Evolutionary conservation across 2,329 filamentous ascomycete species (phyloP), one percentile per base, ranked within the genome.

Genomic region (Ilyonectria sp.): DNA sequence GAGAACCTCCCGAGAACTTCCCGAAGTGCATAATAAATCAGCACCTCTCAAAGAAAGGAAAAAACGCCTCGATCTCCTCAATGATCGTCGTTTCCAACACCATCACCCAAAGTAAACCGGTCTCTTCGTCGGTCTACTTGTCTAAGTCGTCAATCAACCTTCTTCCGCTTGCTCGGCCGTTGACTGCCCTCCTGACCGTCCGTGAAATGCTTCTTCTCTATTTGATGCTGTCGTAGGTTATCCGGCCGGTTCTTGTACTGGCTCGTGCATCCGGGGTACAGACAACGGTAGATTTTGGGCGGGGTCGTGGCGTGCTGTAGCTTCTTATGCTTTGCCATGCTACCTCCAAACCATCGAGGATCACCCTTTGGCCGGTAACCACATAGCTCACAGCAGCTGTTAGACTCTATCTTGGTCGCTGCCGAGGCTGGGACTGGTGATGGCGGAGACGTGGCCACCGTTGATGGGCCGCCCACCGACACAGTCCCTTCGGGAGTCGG

Each of bases 261-360:
- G 73, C 86, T 88, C 23, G 79, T 84, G 73, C 87, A 89, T 3
- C 85, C 86, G 2, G 86, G 86, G 55, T 76, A 89, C 3, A 83
- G 82, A 68, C 87, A 89, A 66, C 81, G 81, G 76, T 86, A 89
- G 50, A 88, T 86, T 67, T 81, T 80, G 8, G 85, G 84, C 40
- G 85, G 85, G 3, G 79, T 81, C 13, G 78, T 78, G 56, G 85
- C 84, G 76, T 89, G 87, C 76, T 87, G 84, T 65, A 85, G 79
- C 75, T 85, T 87, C 79, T 82, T 87, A 75, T 89, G 87, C 76
- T 89, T 89, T 55, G 86, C 83, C 86, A 89, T 87, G 74, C 85
- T 88, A 6, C 86, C 86, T 50, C 84, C 84, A 74, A 89, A 89
- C 87, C 87, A 89, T 65, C 85, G 82, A n/a, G 87, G 86, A 55